A percentile compares a stretch with the other conserved stretches of the same genome.
Conservation (phyloP, 2,329 filamentous ascomycete species). For the Fusarium subglutinans region DNA sequence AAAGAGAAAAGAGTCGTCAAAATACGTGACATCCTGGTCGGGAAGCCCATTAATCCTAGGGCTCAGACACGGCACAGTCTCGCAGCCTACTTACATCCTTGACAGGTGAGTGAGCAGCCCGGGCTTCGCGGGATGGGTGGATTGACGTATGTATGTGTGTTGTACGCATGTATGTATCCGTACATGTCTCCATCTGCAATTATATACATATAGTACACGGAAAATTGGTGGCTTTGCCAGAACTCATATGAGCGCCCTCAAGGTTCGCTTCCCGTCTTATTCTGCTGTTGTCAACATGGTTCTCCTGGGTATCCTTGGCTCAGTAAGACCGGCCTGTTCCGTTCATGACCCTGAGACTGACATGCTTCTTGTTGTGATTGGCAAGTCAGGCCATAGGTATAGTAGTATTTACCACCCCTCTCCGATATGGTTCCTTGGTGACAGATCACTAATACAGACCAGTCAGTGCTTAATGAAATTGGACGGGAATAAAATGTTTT, state of each 20-base stretch:
- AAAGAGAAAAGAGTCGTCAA: conserved; percentile 21
- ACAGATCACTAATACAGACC: background rate
- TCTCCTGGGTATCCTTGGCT: conserved; percentile 12
- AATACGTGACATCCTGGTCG: conserved; percentile 20
- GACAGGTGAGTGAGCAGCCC: background rate
- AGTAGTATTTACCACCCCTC: background rate
- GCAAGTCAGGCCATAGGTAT: background rate
- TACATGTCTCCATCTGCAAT: conserved; percentile 1
- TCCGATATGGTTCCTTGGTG: background rate
- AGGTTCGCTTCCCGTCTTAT: conserved; percentile 8
- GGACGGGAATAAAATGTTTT: conserved; percentile 8
- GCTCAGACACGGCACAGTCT: conserved; percentile 26
- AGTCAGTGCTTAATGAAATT: background rate
- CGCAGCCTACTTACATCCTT: conserved; percentile 14
- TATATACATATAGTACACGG: background rate
- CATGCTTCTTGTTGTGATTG: background rate
- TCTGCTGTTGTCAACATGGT: conserved; percentile 1
- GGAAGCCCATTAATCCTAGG: conserved; percentile 12
- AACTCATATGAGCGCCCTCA: conserved; percentile 24
- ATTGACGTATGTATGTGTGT: background rate
- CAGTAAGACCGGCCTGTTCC: background rate
- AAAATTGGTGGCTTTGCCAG: conserved; percentile 4
- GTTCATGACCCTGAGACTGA: background rate
- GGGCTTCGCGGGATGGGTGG: background rate
- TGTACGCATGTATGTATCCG: background rate